phyloP scores from a whole-genome alignment of 306 rosid genomes.

The cucumber (Cucumis sativus) region Cucumber_9930_V3 NC_026661.2:11076501-11077000 shows the following conservation, averaged over 20 bases:
- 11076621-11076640: slow-evolving; percentile 45
- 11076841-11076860: not conserved
- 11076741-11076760: slow-evolving; percentile 62
- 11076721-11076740: slow-evolving; percentile 66
- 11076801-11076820: slow-evolving; percentile 68
- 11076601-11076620: slow-evolving; percentile 99
- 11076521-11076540: not conserved
- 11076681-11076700: slow-evolving; percentile 41
- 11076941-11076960: not conserved
- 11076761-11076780: slow-evolving; percentile 69
- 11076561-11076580: slow-evolving; percentile 85
- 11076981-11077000: not conserved
- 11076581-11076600: slow-evolving; percentile 91
- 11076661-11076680: slow-evolving; percentile 47
- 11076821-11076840: not conserved
- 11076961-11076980: not conserved
- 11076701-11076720: slow-evolving; percentile 25
- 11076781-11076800: slow-evolving; percentile 55
- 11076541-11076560: slow-evolving; percentile 41
- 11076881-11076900: not conserved
- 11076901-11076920: not conserved
- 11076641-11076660: slow-evolving; percentile 30
- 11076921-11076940: not conserved
- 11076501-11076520: not conserved
- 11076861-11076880: not conserved